Evolutionary conservation across 2,329 filamentous ascomycete species (phyloP).

Genomic region (Fusarium sp.): DNA sequence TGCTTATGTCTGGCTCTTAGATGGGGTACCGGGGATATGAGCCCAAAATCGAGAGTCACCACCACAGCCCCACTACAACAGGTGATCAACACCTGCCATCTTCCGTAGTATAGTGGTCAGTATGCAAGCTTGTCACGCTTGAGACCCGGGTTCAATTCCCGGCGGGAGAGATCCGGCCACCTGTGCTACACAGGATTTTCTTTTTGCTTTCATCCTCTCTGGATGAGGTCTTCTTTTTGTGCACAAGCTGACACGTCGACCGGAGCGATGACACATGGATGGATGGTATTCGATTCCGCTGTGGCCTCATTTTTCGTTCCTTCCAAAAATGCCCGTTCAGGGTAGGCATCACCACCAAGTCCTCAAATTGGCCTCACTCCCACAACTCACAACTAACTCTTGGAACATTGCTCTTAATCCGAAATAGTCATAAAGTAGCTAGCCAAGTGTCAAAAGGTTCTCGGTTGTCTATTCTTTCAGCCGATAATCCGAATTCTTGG

Average conservation of each 20-base stretch:
- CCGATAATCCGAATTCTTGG: too few relatives aligned
- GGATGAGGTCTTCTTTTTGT: background rate
- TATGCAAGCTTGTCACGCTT: constrained; percentile 15
- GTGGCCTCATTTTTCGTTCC: background rate
- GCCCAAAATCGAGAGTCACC: accelerated
- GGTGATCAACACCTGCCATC: constrained; percentile 25
- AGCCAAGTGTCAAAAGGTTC: too few relatives aligned
- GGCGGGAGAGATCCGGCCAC: constrained; percentile 42
- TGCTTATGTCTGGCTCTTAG: too few relatives aligned
- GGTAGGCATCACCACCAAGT: too few relatives aligned
- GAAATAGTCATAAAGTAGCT: too few relatives aligned
- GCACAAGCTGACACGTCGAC: background rate
- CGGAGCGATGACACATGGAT: background rate
- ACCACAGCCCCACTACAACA: background rate
- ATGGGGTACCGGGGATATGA: too few relatives aligned
- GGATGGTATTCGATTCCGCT: background rate
- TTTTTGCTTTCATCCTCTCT: background rate
- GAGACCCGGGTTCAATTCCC: constrained; percentile 44
- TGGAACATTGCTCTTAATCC: too few relatives aligned
- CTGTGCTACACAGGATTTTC: constrained; percentile 17
- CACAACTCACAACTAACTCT: too few relatives aligned
- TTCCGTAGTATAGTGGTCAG: background rate
- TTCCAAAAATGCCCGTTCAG: background rate
- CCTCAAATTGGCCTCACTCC: too few relatives aligned
- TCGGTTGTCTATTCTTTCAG: too few relatives aligned